Evolutionary conservation across 2,329 filamentous ascomycete species (phyloP).

Genomic region (Clonostachys rosea): DNA sequence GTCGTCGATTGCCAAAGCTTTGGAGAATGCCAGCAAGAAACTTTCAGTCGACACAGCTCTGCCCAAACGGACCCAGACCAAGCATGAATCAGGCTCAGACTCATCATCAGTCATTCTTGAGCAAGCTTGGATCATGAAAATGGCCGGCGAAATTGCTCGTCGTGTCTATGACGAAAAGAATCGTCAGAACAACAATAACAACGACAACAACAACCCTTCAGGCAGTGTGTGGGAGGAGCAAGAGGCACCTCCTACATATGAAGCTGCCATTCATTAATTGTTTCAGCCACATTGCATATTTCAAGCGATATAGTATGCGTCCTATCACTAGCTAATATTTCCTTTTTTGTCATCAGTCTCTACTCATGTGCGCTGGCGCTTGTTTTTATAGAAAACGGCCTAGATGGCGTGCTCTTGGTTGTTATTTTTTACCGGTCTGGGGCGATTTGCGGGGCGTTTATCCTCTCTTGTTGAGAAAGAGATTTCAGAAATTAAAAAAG

Average conservation of each 20-base stretch:
- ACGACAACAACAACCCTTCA: not conserved
- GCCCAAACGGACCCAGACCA: too few species aligned
- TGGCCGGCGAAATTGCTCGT: constrained; percentile 85
- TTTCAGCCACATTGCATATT: constrained; percentile 5
- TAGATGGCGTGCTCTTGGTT: too few species aligned
- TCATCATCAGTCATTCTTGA: constrained; percentile 61
- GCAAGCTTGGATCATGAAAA: constrained; percentile 86
- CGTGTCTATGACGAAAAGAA: constrained; percentile 85
- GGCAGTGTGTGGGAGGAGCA: constrained; percentile 32
- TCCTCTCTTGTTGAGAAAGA: too few species aligned
- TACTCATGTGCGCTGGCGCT: too few species aligned
- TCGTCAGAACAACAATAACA: constrained; percentile 17
- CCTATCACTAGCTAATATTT: not conserved
- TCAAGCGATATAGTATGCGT: not conserved
- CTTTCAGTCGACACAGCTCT: constrained; percentile 8
- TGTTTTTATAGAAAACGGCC: too few species aligned
- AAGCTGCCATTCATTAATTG: constrained; percentile 36
- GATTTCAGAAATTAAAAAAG: too few species aligned
- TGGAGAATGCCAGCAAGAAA: constrained; percentile 23
- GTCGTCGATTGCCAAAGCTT: constrained; percentile 3
- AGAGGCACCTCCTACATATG: constrained; percentile 61
- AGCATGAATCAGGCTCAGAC: constrained; percentile 26
- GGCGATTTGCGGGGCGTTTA: too few species aligned
- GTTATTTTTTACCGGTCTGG: too few species aligned
- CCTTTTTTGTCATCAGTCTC: not conserved